Conservation (phyloP, 768 basidiomycete species). For the Rickenella mellea region DNA sequence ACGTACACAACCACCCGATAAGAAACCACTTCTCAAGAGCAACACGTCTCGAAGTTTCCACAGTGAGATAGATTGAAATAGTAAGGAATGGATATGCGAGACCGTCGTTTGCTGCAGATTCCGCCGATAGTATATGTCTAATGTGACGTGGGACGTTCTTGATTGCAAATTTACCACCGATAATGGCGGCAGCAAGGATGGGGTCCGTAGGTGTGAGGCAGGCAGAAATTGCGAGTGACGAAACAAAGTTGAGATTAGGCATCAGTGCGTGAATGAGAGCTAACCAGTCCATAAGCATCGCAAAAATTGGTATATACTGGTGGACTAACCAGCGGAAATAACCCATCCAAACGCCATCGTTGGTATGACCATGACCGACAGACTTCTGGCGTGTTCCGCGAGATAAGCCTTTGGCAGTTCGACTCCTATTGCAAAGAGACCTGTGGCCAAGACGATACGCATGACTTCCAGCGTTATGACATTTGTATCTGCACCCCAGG, state of each 20-base stretch:
- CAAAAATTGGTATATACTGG: background rate
- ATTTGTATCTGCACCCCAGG: conserved; percentile 49
- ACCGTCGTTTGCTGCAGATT: conserved; percentile 94
- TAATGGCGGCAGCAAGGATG: conserved; percentile 84
- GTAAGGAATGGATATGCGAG: conserved; percentile 89
- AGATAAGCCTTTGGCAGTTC: conserved; percentile 86
- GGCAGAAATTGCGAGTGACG: conserved; percentile 82
- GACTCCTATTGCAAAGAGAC: conserved; percentile 91
- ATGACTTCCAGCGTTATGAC: conserved; percentile 80
- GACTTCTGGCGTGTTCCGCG: conserved; percentile 63
- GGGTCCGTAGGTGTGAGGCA: conserved; percentile 94
- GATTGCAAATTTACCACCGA: conserved; percentile 95
- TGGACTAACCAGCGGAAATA: conserved; percentile 48
- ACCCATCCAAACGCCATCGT: conserved; percentile 86
- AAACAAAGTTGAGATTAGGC: conserved; percentile 82
- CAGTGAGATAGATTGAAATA: conserved; percentile 75
- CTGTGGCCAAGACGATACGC: conserved; percentile 81
- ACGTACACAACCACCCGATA: conserved; percentile 72
- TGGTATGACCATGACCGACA: conserved; percentile 63
- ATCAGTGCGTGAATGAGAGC: conserved; percentile 66
- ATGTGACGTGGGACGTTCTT: conserved; percentile 90
- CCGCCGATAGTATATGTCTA: conserved; percentile 70
- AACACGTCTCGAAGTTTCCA: conserved; percentile 49
- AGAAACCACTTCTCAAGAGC: conserved; percentile 83
- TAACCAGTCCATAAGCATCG: conserved; percentile 16